A percentile compares a stretch with the other conserved stretches of the same genome.
Evolutionary conservation across 768 basidiomycete genomes (phyloP).

Genomic region (Naganishia onofrii): DNA sequence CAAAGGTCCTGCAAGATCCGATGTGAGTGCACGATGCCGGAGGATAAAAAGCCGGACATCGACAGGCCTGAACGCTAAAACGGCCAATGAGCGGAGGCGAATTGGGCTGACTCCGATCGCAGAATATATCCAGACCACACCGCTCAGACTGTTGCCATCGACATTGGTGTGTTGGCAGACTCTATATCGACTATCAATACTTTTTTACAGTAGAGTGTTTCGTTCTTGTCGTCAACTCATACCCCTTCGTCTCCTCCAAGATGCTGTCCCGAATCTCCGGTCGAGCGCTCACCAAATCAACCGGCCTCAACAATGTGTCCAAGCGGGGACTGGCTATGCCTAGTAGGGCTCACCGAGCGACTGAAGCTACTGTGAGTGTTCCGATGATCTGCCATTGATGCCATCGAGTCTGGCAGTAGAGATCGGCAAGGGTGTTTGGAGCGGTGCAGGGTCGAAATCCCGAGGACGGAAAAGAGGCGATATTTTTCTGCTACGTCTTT

Average conservation of each 20-base stretch:
- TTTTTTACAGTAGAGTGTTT: no score
- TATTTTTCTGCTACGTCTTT: no score
- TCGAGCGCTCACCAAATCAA: neutral
- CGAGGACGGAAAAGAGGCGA: neutral
- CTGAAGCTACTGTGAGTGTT: slow-evolving; percentile 47
- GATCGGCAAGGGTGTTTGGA: neutral
- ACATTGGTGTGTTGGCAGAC: neutral
- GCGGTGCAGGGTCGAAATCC: neutral
- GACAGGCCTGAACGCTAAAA: neutral
- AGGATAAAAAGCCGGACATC: neutral
- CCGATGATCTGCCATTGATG: no score
- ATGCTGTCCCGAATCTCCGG: slow-evolving; percentile 25
- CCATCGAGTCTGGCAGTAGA: no score
- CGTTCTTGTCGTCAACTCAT: neutral
- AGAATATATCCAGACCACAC: neutral
- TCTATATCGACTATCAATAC: no score
- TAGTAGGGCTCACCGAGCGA: slow-evolving; percentile 43
- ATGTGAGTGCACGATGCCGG: neutral
- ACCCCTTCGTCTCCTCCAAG: neutral
- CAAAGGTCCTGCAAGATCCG: neutral
- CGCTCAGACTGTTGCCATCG: neutral
- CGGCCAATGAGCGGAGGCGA: neutral
- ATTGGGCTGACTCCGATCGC: slow-evolving; percentile 7
- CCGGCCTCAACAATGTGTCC: slow-evolving; percentile 9
- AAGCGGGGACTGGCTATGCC: slow-evolving; percentile 41